These are phyloP conservation scores for Haberlea rhodopensis DNA, from an alignment of 257 asterid species.

Conservation along the genomic window DNA sequence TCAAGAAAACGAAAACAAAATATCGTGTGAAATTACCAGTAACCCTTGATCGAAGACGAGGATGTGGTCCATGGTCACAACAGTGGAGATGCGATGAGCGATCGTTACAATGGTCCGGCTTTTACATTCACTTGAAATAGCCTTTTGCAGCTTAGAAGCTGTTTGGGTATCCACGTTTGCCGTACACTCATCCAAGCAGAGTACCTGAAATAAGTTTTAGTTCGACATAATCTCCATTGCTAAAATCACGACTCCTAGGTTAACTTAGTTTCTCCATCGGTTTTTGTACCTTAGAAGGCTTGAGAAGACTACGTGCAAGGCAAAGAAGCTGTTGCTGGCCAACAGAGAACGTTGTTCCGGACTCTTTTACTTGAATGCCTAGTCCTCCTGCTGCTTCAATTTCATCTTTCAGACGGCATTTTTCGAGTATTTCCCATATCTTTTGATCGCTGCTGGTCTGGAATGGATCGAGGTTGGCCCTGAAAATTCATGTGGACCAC, in stretches of 20 bases:
- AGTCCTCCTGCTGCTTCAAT: slow-evolving; percentile 82
- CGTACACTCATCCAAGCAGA: slow-evolving; percentile 90
- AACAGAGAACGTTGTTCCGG: slow-evolving; percentile 84
- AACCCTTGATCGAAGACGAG: slow-evolving; percentile 72
- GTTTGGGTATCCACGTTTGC: slow-evolving; percentile 85
- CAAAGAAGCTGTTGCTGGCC: slow-evolving; percentile 97
- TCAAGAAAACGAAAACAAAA: not conserved
- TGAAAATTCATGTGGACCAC: slow-evolving; percentile 30
- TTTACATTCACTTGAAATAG: slow-evolving; percentile 54
- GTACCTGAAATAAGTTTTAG: slow-evolving; percentile 42
- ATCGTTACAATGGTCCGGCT: slow-evolving; percentile 67
- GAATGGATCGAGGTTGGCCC: slow-evolving; percentile 79
- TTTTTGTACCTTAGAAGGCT: slow-evolving; percentile 62
- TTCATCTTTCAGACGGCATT: slow-evolving; percentile 82
- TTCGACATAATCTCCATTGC: not conserved
- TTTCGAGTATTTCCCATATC: slow-evolving; percentile 69
- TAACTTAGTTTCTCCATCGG: not conserved
- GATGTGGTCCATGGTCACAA: slow-evolving; percentile 65
- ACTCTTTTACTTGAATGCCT: slow-evolving; percentile 64
- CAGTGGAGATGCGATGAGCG: slow-evolving; percentile 92
- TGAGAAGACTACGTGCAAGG: slow-evolving; percentile 89
- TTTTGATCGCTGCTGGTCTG: slow-evolving; percentile 44
- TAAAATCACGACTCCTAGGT: not conserved
- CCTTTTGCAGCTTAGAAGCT: slow-evolving; percentile 70
- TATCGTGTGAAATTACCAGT: slow-evolving; percentile 40